phyloP scores from a whole-genome alignment of 331 rosid species.

The Stylosanthes scabra region DNA sequence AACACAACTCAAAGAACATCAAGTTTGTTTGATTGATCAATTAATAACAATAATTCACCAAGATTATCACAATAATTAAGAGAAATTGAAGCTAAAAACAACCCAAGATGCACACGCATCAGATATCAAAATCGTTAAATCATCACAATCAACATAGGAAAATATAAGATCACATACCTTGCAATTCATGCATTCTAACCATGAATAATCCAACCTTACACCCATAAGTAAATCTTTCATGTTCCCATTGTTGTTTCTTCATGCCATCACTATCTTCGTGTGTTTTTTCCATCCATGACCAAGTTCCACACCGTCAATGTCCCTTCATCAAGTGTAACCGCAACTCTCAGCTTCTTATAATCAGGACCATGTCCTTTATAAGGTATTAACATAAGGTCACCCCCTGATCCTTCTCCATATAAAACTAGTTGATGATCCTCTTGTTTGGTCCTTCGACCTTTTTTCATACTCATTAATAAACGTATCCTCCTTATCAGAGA shows the following conservation, averaged over 20 bases:
- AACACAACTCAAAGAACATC: too few species aligned
- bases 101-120: too few species aligned
- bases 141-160: background rate
- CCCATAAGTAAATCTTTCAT: background rate
- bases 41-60: too few species aligned
- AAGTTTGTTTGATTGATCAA: too few species aligned
- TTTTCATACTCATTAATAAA: background rate
- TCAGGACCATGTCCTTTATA: background rate
- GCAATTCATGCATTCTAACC: conserved; percentile 30
- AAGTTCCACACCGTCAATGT: conserved; percentile 44
- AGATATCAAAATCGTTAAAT: too few species aligned
- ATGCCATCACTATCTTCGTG: conserved; percentile 24
- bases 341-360: background rate
- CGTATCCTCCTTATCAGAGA: background rate
- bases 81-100: too few species aligned
- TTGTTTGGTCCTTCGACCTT: background rate
- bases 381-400: background rate
- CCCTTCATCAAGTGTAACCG: conserved; percentile 35
- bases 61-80: too few species aligned
- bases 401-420: background rate
- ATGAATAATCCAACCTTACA: conserved; percentile 12
- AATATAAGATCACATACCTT: conserved; percentile 29
- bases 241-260: conserved; percentile 35
- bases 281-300: conserved; percentile 17
- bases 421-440: background rate